Evolutionary conservation across 2,329 filamentous ascomycete species (phyloP), one percentile per base, ranked within the genome.

Genomic region (Furcasterigmium furcatum): DNA sequence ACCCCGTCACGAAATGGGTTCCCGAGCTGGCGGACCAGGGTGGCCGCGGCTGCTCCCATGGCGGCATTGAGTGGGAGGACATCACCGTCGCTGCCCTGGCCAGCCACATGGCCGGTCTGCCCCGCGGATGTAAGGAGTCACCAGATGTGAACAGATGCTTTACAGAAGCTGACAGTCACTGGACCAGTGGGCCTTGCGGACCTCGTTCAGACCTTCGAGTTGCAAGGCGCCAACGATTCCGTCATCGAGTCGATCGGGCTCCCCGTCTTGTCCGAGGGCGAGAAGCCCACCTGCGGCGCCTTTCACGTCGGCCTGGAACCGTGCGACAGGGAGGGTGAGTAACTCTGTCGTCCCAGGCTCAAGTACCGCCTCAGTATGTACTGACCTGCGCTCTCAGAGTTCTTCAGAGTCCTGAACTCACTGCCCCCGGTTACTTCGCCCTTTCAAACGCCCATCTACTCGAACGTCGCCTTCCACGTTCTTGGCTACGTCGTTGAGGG

Each of bases 1-100:
- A 55, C n/a, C 55, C 58, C 1, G 50, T 62, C 9, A 58, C 58
- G 18, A 47, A 57, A 35, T 49, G 52, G 49, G 3, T 62, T 2
- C 58, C 60, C 1, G 60, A 62, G 25, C 52, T 59, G 8, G 44
- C 49, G 9, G 24, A 34, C 3, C 27, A 18, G 3, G 13, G 27
- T 14, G 43, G 43, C 10, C 36, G 43, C 4, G 42, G 48, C 4
- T 12, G 38, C 9, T n/a, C 44, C 19, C 44, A 42, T 13, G 40
- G 35, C 18, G 21, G 38, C 8, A 44, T 55, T 4, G 27, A 46
- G 16, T 56, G 53, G 52, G 49, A 49, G 12, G 46, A 55, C 10
- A 40, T 58, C 9, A 58, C 58, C 1, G 38, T 60, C 13, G 55
- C 53, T 0, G 47, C 52, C 4, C 47, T 60, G 22, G 49, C 51